These are phyloP conservation scores for Saccharomycopsis vini DNA, from an alignment of 805 yeast species.

Conservation along the genomic window DNA sequence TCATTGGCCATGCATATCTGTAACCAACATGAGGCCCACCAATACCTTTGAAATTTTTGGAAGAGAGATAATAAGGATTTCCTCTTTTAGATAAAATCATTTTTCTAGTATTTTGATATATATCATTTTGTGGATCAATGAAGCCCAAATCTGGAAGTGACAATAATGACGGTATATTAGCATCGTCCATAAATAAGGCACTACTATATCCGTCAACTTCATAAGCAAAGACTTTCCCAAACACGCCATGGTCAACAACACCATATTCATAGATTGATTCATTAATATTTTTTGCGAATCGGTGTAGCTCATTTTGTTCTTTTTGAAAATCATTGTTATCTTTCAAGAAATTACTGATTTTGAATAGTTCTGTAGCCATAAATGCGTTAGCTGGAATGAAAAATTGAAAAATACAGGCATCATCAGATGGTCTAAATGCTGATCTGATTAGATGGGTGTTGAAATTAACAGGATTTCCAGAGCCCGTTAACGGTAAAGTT, in stretches of 20 bases:
- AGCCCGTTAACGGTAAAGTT: conserved; percentile 68
- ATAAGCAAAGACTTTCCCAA: conserved; percentile 75
- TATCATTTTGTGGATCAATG: conserved; percentile 37
- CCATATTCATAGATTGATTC: conserved; percentile 47
- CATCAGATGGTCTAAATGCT: conserved; percentile 47
- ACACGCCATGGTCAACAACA: conserved; percentile 54
- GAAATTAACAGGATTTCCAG: conserved; percentile 73
- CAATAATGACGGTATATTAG: conserved; percentile 75
- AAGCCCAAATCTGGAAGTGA: conserved; percentile 77
- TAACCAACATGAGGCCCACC: conserved; percentile 91
- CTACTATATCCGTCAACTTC: conserved; percentile 88
- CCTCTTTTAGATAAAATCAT: conserved; percentile 64
- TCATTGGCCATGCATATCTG: conserved; percentile 85
- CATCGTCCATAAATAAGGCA: conserved; percentile 74
- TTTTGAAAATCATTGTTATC: conserved; percentile 14
- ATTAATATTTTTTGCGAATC: conserved; percentile 12
- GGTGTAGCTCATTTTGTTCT: no score
- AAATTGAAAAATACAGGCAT: conserved; percentile 40
- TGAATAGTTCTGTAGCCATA: conserved; percentile 52
- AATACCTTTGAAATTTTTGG: conserved; percentile 59
- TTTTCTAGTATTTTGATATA: conserved; percentile 70
- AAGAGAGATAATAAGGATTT: conserved; percentile 69
- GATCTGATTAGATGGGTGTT: conserved; percentile 49
- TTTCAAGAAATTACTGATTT: conserved; percentile 24
- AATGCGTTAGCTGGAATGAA: conserved; percentile 85